phyloP scores from a whole-genome alignment of 805 yeast genomes.

The Cyberlindnera nakhonratchasimensis region DNA sequence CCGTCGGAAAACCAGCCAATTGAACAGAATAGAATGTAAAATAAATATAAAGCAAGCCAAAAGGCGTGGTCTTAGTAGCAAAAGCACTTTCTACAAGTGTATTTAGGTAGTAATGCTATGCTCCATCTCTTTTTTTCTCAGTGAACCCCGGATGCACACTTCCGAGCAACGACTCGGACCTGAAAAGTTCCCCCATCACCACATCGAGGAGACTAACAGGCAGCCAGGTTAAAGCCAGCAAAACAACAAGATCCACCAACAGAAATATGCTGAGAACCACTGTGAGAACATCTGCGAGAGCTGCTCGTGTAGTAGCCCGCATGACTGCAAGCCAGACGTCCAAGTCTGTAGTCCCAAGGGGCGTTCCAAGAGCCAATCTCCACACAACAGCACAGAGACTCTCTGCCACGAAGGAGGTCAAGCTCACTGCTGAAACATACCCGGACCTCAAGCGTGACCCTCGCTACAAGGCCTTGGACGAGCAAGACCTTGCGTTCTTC shows the following conservation, averaged over 20 bases:
- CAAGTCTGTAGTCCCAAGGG: background rate
- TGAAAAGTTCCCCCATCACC: background rate
- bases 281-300: constrained; percentile 3
- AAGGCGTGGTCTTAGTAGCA: too few species aligned
- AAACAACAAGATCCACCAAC: too few species aligned
- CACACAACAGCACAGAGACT: constrained; percentile 4
- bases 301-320: constrained; percentile 6
- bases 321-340: background rate
- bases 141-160: background rate
- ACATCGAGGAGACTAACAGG: too few species aligned
- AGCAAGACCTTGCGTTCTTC: constrained; percentile 60
- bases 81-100: too few species aligned
- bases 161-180: constrained; percentile 2
- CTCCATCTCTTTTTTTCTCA: too few species aligned
- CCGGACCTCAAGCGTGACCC: constrained; percentile 51
- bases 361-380: constrained; percentile 1
- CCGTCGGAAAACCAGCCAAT: too few species aligned
- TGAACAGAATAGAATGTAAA: too few species aligned
- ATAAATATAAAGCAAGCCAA: too few species aligned
- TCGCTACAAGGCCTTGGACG: constrained; percentile 48
- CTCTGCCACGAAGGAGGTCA: constrained; percentile 29
- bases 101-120: too few species aligned
- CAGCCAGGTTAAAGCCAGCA: too few species aligned
- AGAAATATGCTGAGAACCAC: constrained; percentile 12
- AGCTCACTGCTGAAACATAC: constrained; percentile 68